Evolutionary conservation across 2,329 filamentous ascomycete species (phyloP), one percentile per base, ranked within the genome.

Genomic region (Colletotrichum noveboracense): DNA sequence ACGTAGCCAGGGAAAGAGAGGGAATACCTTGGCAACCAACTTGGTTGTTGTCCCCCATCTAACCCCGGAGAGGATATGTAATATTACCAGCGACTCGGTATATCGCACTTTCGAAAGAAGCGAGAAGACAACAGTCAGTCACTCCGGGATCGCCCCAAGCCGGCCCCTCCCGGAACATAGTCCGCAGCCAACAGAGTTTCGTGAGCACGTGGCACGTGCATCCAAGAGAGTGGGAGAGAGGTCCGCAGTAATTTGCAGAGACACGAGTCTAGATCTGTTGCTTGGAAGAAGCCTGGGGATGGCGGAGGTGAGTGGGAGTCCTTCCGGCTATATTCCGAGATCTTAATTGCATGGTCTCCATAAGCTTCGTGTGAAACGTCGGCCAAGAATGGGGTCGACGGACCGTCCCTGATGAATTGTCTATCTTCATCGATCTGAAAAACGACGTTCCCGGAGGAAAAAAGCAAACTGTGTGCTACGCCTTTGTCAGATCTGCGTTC

Each of bases 161-260:
- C 67, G 60, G 62, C 18, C 58, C 34, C 21, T 65, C 43, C 30
- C 43, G 32, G 32, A 28, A 60, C 21, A 36, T 9, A 71, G 52
- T 36, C 71, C 48, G 68, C 18, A 66, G 52, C 48, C 61, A 14
- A 62, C 68, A 43, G 14, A 66, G 68, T 71, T 55, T 62, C 32
- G 72, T 55, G 52, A 62, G 68, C 64, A 76, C 65, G 70, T 74
- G 74, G 70, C 55, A 58, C 48, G 64, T 74, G 62, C 64, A 60
- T 58, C 10, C 18, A 26, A 24, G 43, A 52, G 43, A n/a, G 43
- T 52, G 43, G n/a, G n/a, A 21, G 43, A 52, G 43, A 21, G 6
- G 43, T n/a, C 43, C 43, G n/a, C n/a, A 21, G 43, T 21, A 52
- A 52, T 52, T 52, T 52, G n/a, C 43, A 52, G 43, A 52, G 43